Evolutionary conservation across 352 stramenopile genomes (phyloP).

Genomic region (Phytophthora ohioensis): DNA sequence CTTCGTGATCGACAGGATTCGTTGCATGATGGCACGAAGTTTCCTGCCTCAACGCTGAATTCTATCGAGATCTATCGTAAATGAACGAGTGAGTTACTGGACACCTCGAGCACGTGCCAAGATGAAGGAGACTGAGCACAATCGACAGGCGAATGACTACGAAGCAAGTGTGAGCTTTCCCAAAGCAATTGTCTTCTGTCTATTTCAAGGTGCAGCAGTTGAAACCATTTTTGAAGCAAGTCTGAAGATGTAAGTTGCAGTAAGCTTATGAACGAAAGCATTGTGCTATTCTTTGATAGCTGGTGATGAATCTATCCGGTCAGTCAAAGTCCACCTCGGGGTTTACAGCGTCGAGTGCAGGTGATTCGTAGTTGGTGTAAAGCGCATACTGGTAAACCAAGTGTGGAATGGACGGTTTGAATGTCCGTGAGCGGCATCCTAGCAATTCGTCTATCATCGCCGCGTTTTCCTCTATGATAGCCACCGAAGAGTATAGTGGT

Average conservation of each 20-base stretch:
- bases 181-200: neutral
- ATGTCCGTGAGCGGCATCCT: constrained; percentile 62
- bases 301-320: no score
- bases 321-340: constrained; percentile 71
- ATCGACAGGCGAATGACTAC: constrained; percentile 13
- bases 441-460: constrained; percentile 89
- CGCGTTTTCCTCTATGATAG: constrained; percentile 86
- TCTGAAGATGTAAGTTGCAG: neutral
- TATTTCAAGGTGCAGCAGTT: constrained; percentile 29
- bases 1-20: constrained; percentile 38
- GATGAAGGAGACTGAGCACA: constrained; percentile 1
- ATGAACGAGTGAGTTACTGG: constrained; percentile 9
- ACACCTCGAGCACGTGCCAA: constrained; percentile 12
- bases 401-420: constrained; percentile 93
- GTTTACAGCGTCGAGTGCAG: constrained; percentile 66
- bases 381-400: constrained; percentile 96
- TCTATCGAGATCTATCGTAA: neutral
- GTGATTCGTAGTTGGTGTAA: constrained; percentile 92
- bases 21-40: constrained; percentile 24
- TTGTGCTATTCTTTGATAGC: no score
- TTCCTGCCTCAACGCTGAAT: neutral
- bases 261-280: no score
- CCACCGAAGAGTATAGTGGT: constrained; percentile 6
- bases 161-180: no score
- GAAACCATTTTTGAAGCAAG: constrained; percentile 20